A percentile compares a stretch with the other conserved stretches of the same genome.
These are phyloP conservation scores for Cylindrodendrum hubeiense DNA, from an alignment of 2,329 filamentous ascomycete species.

Conservation along the genomic window DNA sequence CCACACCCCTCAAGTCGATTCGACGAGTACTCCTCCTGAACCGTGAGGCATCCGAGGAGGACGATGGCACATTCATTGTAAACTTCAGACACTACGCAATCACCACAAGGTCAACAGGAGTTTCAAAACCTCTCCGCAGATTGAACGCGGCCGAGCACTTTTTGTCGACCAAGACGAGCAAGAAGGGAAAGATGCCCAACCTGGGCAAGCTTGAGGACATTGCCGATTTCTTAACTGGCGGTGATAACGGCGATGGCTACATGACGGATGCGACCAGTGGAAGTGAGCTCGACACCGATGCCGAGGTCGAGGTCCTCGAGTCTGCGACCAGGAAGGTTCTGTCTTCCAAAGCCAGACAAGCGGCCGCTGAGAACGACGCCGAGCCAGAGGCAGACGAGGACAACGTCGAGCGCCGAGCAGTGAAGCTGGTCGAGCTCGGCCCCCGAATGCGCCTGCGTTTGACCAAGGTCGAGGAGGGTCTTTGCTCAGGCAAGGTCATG, in stretches of 20 bases:
- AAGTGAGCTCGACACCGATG: conserved; percentile 93
- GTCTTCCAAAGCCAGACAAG: conserved; percentile 62
- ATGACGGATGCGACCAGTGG: conserved; percentile 88
- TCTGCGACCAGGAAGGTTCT: conserved; percentile 73
- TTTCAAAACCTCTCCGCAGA: conserved; percentile 86
- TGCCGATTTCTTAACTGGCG: conserved; percentile 92
- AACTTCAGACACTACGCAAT: conserved; percentile 96
- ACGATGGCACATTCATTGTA: conserved; percentile 81
- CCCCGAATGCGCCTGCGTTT: conserved; percentile 89
- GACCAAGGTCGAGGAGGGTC: conserved; percentile 95
- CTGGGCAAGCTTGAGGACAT: conserved; percentile 93
- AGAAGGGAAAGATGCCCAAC: conserved; percentile 83
- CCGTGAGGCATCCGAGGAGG: conserved; percentile 73
- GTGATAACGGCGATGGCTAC: conserved; percentile 81
- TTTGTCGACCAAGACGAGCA: conserved; percentile 68
- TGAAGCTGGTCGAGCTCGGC: conserved; percentile 93
- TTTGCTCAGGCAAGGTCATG: conserved; percentile 91
- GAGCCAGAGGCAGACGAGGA: conserved; percentile 63
- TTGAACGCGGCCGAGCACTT: conserved; percentile 89
- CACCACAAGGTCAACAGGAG: conserved; percentile 85
- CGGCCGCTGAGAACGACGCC: conserved; percentile 52
- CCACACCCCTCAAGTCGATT: conserved; percentile 91
- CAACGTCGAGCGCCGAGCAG: conserved; percentile 83
- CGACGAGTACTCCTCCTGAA: conserved; percentile 91
- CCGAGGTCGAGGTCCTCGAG: conserved; percentile 89